A percentile compares a stretch with the other conserved stretches of the same genome.
Conservation (phyloP, 2,329 filamentous ascomycete genomes). For the Alternaria hordeiaustralica region DNA sequence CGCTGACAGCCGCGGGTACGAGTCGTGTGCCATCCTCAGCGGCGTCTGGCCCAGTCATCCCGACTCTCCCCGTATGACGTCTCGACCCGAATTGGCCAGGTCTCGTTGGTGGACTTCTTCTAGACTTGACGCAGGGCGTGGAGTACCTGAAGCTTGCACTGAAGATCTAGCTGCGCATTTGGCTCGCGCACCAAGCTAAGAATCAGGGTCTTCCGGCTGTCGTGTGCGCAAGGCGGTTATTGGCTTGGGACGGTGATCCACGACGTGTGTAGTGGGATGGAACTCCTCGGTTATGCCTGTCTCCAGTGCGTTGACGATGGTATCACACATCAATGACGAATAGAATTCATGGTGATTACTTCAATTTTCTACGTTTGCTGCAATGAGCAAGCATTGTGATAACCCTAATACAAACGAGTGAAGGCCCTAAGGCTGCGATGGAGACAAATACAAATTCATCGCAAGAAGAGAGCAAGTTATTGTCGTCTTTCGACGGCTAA, state of each 20-base stretch:
- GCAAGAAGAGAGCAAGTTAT: background rate
- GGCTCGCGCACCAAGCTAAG: background rate
- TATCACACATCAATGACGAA: background rate
- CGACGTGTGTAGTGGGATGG: background rate
- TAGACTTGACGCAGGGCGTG: slow-evolving; percentile 10
- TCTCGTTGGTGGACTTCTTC: slow-evolving; percentile 8
- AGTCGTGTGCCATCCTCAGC: slow-evolving; percentile 16
- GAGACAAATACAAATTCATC: background rate
- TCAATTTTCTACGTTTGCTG: background rate
- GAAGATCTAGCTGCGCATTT: background rate
- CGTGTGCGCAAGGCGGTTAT: slow-evolving; percentile 2
- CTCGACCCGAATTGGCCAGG: background rate
- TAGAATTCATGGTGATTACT: background rate
- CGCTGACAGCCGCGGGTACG: slow-evolving; percentile 3
- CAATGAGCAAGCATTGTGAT: background rate
- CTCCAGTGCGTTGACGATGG: background rate
- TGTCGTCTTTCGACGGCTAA: background rate
- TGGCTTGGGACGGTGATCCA: background rate
- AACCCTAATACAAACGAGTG: background rate
- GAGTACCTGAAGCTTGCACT: slow-evolving; percentile 11
- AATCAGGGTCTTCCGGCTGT: slow-evolving; percentile 12
- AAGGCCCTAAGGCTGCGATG: background rate
- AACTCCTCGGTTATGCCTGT: background rate
- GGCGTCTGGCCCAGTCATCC: slow-evolving; percentile 12
- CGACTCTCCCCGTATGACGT: slow-evolving; percentile 34